A percentile compares a stretch with the other conserved stretches of the same genome.
Evolutionary conservation across 495 filamentous ascomycete species (phyloP).

Genomic region (Talaromyces liani): DNA sequence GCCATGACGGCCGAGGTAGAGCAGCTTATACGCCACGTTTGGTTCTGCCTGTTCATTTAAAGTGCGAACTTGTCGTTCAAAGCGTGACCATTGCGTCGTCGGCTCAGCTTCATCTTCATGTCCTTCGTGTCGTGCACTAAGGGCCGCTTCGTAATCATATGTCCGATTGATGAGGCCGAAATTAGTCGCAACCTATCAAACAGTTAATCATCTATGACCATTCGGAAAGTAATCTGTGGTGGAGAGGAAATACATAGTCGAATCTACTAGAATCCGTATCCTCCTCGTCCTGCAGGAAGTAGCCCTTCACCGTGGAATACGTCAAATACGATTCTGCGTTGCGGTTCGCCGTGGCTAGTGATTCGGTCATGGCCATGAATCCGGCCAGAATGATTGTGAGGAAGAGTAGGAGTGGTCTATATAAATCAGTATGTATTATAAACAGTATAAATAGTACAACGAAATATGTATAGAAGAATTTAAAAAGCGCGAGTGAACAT

Average conservation of each 20-base stretch:
- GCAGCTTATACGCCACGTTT: constrained; percentile 50
- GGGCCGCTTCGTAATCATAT: constrained; percentile 37
- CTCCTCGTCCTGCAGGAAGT: constrained; percentile 66
- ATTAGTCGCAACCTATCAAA: constrained; percentile 37
- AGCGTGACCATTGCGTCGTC: constrained; percentile 60
- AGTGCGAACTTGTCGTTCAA: constrained; percentile 42
- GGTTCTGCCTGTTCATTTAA: constrained; percentile 42
- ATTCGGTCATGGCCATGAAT: constrained; percentile 6
- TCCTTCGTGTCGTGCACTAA: neutral
- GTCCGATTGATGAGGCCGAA: constrained; percentile 56
- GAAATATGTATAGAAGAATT: neutral
- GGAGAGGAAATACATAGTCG: constrained; percentile 49
- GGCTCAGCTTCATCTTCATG: constrained; percentile 6
- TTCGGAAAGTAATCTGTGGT: neutral
- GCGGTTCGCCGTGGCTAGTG: neutral
- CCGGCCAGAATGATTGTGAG: neutral
- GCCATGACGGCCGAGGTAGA: constrained; percentile 67
- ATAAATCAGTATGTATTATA: neutral
- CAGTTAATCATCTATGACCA: neutral
- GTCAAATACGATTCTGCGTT: constrained; percentile 22
- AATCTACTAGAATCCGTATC: constrained; percentile 56
- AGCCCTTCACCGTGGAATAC: constrained; percentile 56
- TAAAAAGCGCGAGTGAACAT: neutral
- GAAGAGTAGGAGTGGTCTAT: neutral
- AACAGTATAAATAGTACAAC: neutral